phyloP scores from a whole-genome alignment of 805 yeast genomes.

The Debaryomyces tyrocola region DNA sequence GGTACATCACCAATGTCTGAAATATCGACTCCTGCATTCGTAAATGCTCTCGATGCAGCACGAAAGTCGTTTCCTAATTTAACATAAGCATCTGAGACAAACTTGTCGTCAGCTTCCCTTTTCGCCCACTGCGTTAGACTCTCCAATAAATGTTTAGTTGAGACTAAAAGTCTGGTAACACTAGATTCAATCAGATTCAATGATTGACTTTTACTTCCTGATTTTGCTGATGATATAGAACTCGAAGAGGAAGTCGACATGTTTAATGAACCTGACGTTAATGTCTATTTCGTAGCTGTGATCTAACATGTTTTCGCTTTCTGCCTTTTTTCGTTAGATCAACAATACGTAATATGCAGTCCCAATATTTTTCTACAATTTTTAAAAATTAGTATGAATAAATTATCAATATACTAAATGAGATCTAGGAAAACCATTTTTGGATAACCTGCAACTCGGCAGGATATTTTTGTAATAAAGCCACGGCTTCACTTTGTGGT shows the following conservation, averaged over 20 bases:
- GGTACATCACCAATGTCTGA: conserved; percentile 92
- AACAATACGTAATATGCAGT: conserved; percentile 2
- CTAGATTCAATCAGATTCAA: conserved; percentile 68
- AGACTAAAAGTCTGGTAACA: conserved; percentile 74
- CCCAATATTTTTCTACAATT: neutral
- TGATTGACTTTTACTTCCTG: conserved; percentile 19
- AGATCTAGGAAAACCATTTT: conserved; percentile 48
- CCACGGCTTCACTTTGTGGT: conserved; percentile 70
- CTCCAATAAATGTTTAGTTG: conserved; percentile 87
- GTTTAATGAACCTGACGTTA: neutral
- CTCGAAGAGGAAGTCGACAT: conserved; percentile 3
- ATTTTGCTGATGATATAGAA: conserved; percentile 2
- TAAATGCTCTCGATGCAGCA: conserved; percentile 77
- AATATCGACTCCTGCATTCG: conserved; percentile 75
- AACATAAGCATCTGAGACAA: conserved; percentile 89
- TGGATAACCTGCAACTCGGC: conserved; percentile 60
- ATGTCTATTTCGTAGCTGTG: too few relatives aligned
- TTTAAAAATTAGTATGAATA: neutral
- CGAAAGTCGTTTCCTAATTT: conserved; percentile 92
- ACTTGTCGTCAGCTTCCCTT: conserved; percentile 72
- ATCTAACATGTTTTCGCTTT: too few relatives aligned
- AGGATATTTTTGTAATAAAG: conserved; percentile 60
- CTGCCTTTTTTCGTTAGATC: too few relatives aligned
- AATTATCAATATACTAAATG: conserved; percentile 1
- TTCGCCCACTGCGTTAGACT: conserved; percentile 89